Evolutionary conservation across 2,329 filamentous ascomycete genomes (phyloP), one percentile per base, ranked within the genome.

Genomic region (Aureobasidium sp.): DNA sequence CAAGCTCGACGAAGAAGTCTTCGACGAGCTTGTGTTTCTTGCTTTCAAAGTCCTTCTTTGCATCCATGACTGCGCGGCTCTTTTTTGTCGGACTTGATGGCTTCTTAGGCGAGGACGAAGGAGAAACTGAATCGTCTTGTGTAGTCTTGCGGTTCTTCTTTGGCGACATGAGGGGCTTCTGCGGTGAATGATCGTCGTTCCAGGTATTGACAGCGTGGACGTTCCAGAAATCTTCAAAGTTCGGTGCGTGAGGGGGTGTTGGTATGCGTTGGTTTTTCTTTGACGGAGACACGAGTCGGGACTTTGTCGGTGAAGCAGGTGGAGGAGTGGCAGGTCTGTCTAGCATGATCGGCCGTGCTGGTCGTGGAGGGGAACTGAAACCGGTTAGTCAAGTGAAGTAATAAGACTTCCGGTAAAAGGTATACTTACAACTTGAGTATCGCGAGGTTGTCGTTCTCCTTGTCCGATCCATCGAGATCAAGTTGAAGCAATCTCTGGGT

Each of bases 1-100:
- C 88, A n/a, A 93, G 79, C 59, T 88, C 83, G 0, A 58, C 50
- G 1, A 93, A 71, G 63, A 91, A 91, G 0, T 66, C 60, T 40
- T 75, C 72, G 0, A 86, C 87, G 0, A 89, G 63, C 1, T 73
- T 69, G 47, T 84, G 75, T 65, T 88, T 90, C 8, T 64, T 66
- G 7, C 72, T 67, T 11, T 83, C 77, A 63, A 90, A 91, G 0
- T 71, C 70, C 64, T 81, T 86, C 63, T 78, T 82, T 4, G 39
- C 69, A 61, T 69, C 68, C 4, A 63, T 56, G 53, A 64, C 63
- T 8, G 60, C 60, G 58, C 68, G 57, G 21, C 58, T 59, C 25
- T 61, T 58, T 55, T 63, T 61, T 52, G 64, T 56, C 22, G 62
- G 64, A 53, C 63, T 68, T 57, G 67, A 65, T 10, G 63, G 63